phyloP scores from a whole-genome alignment of 2,329 filamentous ascomycete genomes.

The Zymoseptoria passerinii region DNA sequence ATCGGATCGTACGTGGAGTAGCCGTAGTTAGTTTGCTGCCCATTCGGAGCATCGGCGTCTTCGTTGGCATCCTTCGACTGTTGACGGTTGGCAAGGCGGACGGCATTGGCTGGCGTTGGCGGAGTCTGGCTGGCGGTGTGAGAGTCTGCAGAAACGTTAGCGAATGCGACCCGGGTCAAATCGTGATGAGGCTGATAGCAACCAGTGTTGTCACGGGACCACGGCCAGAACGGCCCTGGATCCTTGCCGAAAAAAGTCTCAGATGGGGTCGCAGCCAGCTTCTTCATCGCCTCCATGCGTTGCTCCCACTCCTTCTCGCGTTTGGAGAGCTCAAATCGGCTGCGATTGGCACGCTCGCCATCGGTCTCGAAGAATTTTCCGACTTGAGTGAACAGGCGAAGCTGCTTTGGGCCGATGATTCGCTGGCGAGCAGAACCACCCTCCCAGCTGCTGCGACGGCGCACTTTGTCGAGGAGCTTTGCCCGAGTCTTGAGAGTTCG shows the following conservation, averaged over 20 bases:
- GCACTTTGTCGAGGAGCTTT: conserved; percentile 26
- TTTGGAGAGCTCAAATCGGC: conserved; percentile 23
- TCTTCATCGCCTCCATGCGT: conserved; percentile 27
- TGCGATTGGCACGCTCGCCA: conserved; percentile 5
- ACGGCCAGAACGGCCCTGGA: conserved; percentile 29
- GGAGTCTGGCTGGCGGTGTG: conserved; percentile 3
- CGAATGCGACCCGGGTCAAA: not conserved
- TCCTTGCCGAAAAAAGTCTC: conserved; percentile 36
- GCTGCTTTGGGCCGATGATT: conserved; percentile 24
- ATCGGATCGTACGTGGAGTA: conserved; percentile 32
- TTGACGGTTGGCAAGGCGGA: not conserved
- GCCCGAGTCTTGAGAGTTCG: conserved; percentile 26
- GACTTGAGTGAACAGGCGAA: conserved; percentile 12
- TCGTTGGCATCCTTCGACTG: not conserved
- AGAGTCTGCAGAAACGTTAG: not conserved
- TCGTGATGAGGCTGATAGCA: not conserved
- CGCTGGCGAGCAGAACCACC: conserved; percentile 22
- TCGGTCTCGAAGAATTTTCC: conserved; percentile 1
- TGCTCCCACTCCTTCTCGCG: conserved; percentile 28
- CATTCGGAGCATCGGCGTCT: conserved; percentile 6
- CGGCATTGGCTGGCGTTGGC: conserved; percentile 1
- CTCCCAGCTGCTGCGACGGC: conserved; percentile 24
- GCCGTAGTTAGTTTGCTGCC: conserved; percentile 18
- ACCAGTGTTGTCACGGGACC: not conserved
- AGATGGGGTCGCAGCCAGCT: conserved; percentile 36